Evolutionary conservation across 305 asterid genomes (phyloP).

Genomic region (Solanum aculeatissimum): DNA sequence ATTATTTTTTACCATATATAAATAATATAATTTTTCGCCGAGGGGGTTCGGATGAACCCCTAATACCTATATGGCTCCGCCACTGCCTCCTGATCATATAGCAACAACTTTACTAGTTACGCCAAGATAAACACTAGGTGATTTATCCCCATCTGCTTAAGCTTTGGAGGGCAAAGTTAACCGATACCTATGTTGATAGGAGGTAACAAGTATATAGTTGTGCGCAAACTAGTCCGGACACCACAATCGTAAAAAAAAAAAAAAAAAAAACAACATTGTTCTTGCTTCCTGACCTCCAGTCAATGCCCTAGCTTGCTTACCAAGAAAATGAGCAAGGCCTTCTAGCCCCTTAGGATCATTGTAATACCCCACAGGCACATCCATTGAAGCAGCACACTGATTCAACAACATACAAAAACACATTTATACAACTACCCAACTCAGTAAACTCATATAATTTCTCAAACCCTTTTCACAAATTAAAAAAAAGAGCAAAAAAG

Average conservation of each 20-base stretch:
- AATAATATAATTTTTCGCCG: too few relatives aligned
- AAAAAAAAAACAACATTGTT: background rate
- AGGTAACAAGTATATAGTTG: background rate
- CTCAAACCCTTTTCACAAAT: background rate
- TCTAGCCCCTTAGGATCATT: conserved; percentile 89
- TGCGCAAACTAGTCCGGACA: background rate
- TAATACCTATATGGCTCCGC: too few relatives aligned
- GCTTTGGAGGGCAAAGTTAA: background rate
- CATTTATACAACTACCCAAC: background rate
- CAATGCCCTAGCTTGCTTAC: conserved; percentile 20
- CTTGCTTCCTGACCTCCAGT: background rate
- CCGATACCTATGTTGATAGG: background rate
- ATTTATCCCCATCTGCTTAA: background rate
- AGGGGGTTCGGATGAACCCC: too few relatives aligned
- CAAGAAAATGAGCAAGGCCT: conserved; percentile 98
- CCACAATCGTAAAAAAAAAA: background rate
- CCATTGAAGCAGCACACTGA: conserved; percentile 97
- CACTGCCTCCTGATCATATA: background rate
- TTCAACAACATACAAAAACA: background rate
- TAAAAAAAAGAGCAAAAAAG: background rate
- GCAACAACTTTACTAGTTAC: background rate
- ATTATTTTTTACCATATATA: too few relatives aligned
- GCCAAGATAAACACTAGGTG: background rate
- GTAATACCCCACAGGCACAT: conserved; percentile 77
- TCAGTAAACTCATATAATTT: background rate